Percentiles rank a stretch among this genome's conserved stretches.
phyloP scores from a whole-genome alignment of 495 filamentous ascomycete species.

The Xylaria venustula region DNA sequence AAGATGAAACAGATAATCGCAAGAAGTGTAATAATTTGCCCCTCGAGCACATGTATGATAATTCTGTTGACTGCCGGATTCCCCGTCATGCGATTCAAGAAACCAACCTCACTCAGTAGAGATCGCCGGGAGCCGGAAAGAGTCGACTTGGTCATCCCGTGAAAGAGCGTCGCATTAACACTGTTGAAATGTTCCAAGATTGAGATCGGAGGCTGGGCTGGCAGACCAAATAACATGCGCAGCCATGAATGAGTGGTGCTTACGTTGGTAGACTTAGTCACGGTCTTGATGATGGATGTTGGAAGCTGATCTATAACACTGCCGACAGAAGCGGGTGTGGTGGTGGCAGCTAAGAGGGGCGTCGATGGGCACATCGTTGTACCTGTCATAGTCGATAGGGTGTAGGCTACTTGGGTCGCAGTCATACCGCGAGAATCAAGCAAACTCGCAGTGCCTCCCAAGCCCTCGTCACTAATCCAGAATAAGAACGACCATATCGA shows the following conservation, averaged over 20 bases:
- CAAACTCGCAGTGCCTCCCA: constrained; percentile 46
- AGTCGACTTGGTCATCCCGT: constrained; percentile 15
- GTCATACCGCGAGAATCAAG: constrained; percentile 23
- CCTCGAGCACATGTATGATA: constrained; percentile 82
- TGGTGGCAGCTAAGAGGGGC: constrained; percentile 41
- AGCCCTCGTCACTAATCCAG: constrained; percentile 92
- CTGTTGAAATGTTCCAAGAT: constrained; percentile 13
- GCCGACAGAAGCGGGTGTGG: constrained; percentile 33
- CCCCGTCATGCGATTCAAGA: constrained; percentile 71
- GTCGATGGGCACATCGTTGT: constrained; percentile 42
- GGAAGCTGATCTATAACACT: constrained; percentile 28
- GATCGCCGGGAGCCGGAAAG: constrained; percentile 32
- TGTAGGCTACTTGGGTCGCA: constrained; percentile 1
- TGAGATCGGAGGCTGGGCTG: too few relatives aligned
- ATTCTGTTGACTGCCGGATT: constrained; percentile 72
- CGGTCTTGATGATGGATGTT: constrained; percentile 28
- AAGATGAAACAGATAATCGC: constrained; percentile 92
- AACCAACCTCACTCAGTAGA: constrained; percentile 68
- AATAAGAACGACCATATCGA: constrained; percentile 89
- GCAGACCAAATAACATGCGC: constrained; percentile 14
- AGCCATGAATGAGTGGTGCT: constrained; percentile 28
- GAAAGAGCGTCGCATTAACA: constrained; percentile 18
- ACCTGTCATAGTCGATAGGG: constrained; percentile 17
- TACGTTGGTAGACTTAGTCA: constrained; percentile 29
- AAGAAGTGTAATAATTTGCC: constrained; percentile 85